phyloP scores from a whole-genome alignment of 352 stramenopile genomes.

The Salisapilia sapeloensis region DNA sequence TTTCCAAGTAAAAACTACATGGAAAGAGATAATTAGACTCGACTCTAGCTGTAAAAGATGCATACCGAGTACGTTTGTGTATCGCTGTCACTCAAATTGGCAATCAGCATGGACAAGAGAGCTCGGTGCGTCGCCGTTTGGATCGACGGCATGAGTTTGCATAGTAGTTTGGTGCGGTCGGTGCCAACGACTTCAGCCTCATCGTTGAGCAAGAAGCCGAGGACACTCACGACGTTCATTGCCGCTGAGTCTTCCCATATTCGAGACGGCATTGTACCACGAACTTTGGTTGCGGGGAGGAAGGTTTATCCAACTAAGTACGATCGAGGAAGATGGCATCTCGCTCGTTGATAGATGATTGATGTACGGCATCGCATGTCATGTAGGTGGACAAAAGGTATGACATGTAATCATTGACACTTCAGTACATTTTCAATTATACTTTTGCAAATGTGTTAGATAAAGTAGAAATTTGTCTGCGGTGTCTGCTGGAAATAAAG shows the following conservation, averaged over 20 bases:
- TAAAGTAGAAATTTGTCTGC: no score
- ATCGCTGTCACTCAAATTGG: conserved; percentile 48
- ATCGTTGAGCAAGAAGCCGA: conserved; percentile 72
- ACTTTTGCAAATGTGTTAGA: no score
- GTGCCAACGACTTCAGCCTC: conserved; percentile 52
- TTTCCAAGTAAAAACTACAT: conserved; percentile 51
- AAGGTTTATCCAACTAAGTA: no score
- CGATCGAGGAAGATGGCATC: no score
- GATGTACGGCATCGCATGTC: no score
- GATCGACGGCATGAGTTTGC: conserved; percentile 73
- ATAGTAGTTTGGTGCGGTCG: conserved; percentile 60
- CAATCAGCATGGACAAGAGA: conserved; percentile 57
- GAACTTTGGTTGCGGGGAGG: no score
- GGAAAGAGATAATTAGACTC: background rate
- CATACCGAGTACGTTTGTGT: conserved; percentile 24
- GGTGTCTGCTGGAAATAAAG: no score
- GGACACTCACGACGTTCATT: conserved; percentile 68
- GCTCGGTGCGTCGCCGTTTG: conserved; percentile 61
- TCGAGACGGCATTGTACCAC: conserved; percentile 29
- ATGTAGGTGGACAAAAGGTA: no score
- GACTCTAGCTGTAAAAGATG: background rate
- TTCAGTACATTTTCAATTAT: no score
- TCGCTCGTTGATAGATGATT: no score
- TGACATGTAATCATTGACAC: no score
- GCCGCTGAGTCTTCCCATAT: conserved; percentile 64